Evolutionary conservation across 2,329 filamentous ascomycete genomes (phyloP).

Genomic region (Metarhizium robertsii): DNA sequence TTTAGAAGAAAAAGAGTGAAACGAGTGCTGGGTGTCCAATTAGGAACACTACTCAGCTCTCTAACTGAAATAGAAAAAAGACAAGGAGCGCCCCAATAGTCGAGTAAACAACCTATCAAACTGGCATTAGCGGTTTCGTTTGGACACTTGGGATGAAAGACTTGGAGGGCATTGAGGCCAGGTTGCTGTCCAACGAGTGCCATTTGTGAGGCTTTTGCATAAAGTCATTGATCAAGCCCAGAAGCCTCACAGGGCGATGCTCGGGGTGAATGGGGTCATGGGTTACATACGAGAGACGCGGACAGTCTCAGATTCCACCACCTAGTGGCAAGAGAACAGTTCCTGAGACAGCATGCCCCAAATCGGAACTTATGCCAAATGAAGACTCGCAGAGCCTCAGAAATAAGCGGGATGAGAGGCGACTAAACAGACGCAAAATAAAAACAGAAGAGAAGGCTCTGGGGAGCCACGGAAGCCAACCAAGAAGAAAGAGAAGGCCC

Average conservation of each 20-base stretch:
- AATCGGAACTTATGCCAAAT: background rate
- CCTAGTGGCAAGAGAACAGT: background rate
- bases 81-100: background rate
- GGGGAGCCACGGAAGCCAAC: background rate
- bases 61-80: background rate
- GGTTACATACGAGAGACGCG: constrained; percentile 4
- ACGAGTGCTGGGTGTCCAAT: background rate
- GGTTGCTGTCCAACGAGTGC: background rate
- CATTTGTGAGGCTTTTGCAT: background rate
- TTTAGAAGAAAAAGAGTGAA: background rate
- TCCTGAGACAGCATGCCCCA: background rate
- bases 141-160: background rate
- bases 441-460: background rate
- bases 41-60: background rate
- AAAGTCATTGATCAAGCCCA: background rate
- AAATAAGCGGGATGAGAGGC: background rate
- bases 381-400: constrained; percentile 2
- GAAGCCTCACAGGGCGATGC: background rate
- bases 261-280: background rate
- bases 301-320: constrained; percentile 1
- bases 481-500: background rate
- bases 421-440: background rate
- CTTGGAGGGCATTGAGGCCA: background rate
- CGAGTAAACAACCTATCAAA: background rate
- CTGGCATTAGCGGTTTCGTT: background rate